Base-by-base conservation (phyloP, 495 filamentous ascomycete genomes). In the Hypoxylon intermedium region DNA sequence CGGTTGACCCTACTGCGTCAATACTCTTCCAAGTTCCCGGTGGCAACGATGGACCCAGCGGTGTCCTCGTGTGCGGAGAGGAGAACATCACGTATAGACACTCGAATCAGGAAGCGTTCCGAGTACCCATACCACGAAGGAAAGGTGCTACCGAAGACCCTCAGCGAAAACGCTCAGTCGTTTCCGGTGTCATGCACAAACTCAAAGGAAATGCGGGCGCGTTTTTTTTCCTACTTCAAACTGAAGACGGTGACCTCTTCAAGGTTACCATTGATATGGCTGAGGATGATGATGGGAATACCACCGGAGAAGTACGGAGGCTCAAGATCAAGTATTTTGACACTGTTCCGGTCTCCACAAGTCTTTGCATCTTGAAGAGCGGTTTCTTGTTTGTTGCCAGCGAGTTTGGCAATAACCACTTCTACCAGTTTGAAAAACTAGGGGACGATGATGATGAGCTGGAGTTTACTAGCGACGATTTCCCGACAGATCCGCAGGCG, bases 281-380 rank as follows among this genome's bases (percentile, higher is more conserved):
- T 0, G 88, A 93, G 66, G 90, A 96, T 70, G 87, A 86, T 2
- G 82, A 87, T 23, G 90, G 87, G 12, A 87, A 91, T 52, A 77
- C 87, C 3, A 93, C 89, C 0, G 87, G 88, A 9, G 88, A 93
- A 65, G 93, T 98, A 4, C 82, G 81, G 63, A 81, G 85, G 18
- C 75, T 99, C 26, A 95, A 91, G 71, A 93, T 99, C 76, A 96
- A 97, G 72, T 98, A 97, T 68, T 99, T 97, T 60, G 95, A 98
- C 61, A 98, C 95, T 0, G 90, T 97, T 6, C 94, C 95, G 0
- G 77, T 94, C 33, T 92, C 93, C 0, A 84, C 90, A 0, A 92
- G 82, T 64, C 79, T 99, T 12, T 88, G 91, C 70, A 96, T 99
- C 60, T 75, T 98, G 59, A 97, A 96, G 74, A 97, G 93, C 58